Evolutionary conservation across 768 basidiomycete genomes (phyloP), one percentile per base, ranked within the genome.

Genomic region (Tulasnella sp.): DNA sequence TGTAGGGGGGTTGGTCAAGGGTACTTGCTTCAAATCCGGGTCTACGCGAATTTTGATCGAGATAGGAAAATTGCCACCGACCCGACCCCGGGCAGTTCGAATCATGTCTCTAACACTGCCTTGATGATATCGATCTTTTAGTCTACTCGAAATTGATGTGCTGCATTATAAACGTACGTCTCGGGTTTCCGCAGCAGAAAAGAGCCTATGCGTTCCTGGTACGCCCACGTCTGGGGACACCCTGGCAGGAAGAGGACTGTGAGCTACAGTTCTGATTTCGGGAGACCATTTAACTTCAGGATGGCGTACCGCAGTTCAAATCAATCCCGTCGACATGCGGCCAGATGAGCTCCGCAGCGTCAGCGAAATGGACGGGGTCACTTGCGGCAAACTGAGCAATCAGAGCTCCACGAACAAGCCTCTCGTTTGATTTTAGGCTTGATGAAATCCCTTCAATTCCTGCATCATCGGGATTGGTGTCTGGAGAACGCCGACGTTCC

Each of bases 41-140:
- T 87, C 86, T 3, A 86, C 82, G 11, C 86, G 79, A 29, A 87
- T 86, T 81, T 87, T 87, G 49, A 87, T 82, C 68, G 82, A 82
- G 38, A 87, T 83, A n/a, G 83, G 83, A 76, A 82, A 86, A n/a
- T 81, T 78, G 80, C 82, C 83, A 0, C 85, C 85, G 39, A 85
- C 79, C 5, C 85, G 79, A 67, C 81, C 83, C 40, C 85, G 83
- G 6, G 85, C 84, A 0, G 81, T 78, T 22, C 83, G 79, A 5
- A 87, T 83, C 79, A 87, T 83, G 77, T 86, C 85, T 15, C 82
- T 80, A 1, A 80, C 79, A 37, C 37, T 37, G 15, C 77, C 42
- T 11, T 29, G 14, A 74, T 64, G n/a, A n/a, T n/a, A n/a, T 17
- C 15, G 5, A 25, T 3, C 54, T 19, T 31, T 14, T 37, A n/a